Conservation (phyloP, 768 basidiomycete genomes). For the Tubosaeta sp. region DNA sequence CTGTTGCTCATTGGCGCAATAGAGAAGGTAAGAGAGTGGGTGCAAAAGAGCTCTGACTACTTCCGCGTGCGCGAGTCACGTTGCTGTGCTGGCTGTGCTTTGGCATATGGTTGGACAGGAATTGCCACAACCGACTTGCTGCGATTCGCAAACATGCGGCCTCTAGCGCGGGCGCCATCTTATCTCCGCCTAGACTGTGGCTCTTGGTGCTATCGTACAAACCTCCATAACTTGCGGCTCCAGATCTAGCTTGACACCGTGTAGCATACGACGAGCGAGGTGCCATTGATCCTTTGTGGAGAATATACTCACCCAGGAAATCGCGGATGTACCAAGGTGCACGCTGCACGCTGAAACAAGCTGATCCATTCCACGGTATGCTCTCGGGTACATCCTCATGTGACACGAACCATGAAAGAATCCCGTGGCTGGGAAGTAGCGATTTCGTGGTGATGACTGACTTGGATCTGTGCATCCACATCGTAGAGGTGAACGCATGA, state of each 20-base stretch:
- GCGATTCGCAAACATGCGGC: neutral
- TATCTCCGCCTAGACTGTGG: slow-evolving; percentile 9
- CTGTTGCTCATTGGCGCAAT: slow-evolving; percentile 31
- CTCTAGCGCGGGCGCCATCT: slow-evolving; percentile 15
- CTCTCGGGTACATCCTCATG: too few relatives aligned
- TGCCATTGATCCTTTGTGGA: neutral
- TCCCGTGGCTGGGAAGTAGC: too few relatives aligned
- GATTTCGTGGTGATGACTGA: too few relatives aligned
- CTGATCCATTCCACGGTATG: too few relatives aligned
- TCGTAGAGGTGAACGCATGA: too few relatives aligned
- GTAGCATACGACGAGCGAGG: neutral
- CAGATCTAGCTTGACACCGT: neutral
- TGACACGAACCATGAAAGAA: too few relatives aligned
- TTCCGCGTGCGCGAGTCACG: slow-evolving; percentile 8
- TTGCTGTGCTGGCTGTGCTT: slow-evolving; percentile 17
- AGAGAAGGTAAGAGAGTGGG: neutral
- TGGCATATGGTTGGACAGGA: slow-evolving; percentile 1
- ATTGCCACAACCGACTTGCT: slow-evolving; percentile 1
- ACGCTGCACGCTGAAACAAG: neutral
- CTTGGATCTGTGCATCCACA: too few relatives aligned
- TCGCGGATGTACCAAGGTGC: neutral
- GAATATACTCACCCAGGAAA: neutral
- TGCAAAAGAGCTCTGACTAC: neutral
- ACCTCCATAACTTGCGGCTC: neutral
- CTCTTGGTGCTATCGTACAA: neutral